Percentiles rank a stretch among this genome's conserved stretches.
Conservation (phyloP, 192 early-diverging fungal genomes). For the Lobosporangium transversale region DNA sequence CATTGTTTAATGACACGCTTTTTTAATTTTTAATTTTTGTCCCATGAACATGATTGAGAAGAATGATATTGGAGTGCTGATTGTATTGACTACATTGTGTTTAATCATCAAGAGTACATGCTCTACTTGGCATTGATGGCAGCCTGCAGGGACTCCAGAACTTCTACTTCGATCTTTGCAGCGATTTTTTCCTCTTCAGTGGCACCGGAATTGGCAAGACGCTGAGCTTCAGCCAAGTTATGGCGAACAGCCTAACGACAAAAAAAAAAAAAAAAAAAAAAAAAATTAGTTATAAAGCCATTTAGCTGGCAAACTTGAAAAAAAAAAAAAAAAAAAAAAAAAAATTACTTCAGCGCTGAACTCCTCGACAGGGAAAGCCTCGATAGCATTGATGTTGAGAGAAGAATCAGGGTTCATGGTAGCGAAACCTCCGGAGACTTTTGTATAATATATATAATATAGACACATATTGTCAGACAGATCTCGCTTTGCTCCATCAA, state of each 20-base stretch:
- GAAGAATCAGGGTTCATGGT: constrained; percentile 96
- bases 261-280: not conserved
- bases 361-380: constrained; percentile 90
- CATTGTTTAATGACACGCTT: not conserved
- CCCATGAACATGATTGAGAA: no score
- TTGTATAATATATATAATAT: not conserved
- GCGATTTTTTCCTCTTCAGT: constrained; percentile 83
- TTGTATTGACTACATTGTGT: not conserved
- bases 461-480: no score
- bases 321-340: not conserved
- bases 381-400: constrained; percentile 96
- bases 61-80: not conserved
- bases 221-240: constrained; percentile 85
- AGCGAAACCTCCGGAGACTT: constrained; percentile 94
- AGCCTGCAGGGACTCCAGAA: constrained; percentile 86
- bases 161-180: constrained; percentile 88
- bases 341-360: constrained; percentile 78
- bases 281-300: not conserved
- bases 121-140: constrained; percentile 65
- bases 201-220: constrained; percentile 64
- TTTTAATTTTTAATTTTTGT: no score
- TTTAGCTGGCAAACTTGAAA: not conserved
- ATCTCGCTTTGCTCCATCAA: no score
- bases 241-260: constrained; percentile 68
- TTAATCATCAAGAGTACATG: no score